Base-by-base conservation (phyloP, 2,329 filamentous ascomycete genomes). In the Alternaria sp. region DNA sequence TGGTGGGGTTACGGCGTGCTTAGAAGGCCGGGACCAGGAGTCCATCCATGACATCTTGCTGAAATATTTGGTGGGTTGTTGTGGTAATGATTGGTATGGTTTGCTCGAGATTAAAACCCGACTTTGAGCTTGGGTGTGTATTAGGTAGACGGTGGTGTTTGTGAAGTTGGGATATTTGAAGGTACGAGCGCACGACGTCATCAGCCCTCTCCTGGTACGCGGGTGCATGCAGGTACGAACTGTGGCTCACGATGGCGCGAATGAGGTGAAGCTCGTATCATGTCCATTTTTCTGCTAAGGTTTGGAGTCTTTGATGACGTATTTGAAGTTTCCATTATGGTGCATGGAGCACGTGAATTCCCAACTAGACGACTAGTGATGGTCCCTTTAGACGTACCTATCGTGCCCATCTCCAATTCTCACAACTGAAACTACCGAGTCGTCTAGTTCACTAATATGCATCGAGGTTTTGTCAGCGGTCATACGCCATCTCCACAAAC, bases 21-120 rank as follows among this genome's bases (percentile, higher is more conserved):
- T 82, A 38, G 73, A 74, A 1, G 80, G 80, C 12, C 81, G 77
- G 3, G 80, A 81, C 79, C 81, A 84, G 4, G 79, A 81, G 71
- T 83, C 82, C 82, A 83, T 84, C 81, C 81, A 83, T 30, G 77
- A 80, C 82, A 83, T 83, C 36, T 53, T 79, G 64, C 50, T 56
- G 44, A 55, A 56, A n/a, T 43, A 22, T 22, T 34, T 58, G 44
- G 34, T n/a, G 18, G 22, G 32, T 49, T 12, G 48, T 30, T 34
- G 12, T 32, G 30, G 3, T 45, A 20, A 25, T 5, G 14, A 34
- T 36, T 0, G 6, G 25, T 18, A 20, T 41, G 48, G 8, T 0
- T 40, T 20, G 7, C n/a, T 12, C n/a, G 8, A 30, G 28, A 30
- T 11, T 30, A 0, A 4, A 30, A 30, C 5, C 28, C 28, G 28